A percentile compares a stretch with the other conserved stretches of the same genome.
phyloP scores from a whole-genome alignment of 2,329 filamentous ascomycete genomes.

The Tolypocladium tropicale region DNA sequence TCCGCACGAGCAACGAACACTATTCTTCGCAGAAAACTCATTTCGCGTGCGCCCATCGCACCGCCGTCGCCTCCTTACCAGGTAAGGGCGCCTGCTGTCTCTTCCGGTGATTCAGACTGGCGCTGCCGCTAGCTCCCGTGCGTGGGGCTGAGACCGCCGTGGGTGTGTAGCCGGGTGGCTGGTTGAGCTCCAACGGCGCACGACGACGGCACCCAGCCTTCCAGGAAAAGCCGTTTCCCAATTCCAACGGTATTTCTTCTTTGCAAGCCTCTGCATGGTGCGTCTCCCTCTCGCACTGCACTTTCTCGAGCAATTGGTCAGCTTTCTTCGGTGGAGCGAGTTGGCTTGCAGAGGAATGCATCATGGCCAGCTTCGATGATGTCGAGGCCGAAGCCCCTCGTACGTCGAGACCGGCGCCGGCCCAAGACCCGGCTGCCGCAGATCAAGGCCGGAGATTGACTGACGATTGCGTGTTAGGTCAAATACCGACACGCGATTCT shows the following conservation, averaged over 20 bases:
- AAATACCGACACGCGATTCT: constrained; percentile 1
- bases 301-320: constrained; percentile 23
- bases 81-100: background rate
- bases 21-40: background rate
- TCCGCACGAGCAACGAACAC: too few species aligned
- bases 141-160: background rate
- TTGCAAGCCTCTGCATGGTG: constrained; percentile 16
- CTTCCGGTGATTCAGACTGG: background rate
- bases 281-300: constrained; percentile 18
- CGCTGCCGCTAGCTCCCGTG: background rate
- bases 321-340: constrained; percentile 21
- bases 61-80: background rate
- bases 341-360: constrained; percentile 10
- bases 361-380: constrained; percentile 27
- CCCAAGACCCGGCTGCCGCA: too few species aligned
- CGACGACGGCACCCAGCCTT: constrained; percentile 4
- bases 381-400: constrained; percentile 26
- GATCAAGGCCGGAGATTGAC: background rate
- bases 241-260: constrained; percentile 23
- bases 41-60: background rate
- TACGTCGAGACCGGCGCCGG: constrained; percentile 15
- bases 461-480: constrained; percentile 5
- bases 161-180: constrained; percentile 5
- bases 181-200: background rate
- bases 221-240: constrained; percentile 5